Percentiles rank a stretch among this genome's conserved stretches.
Evolutionary conservation across 352 stramenopile species (phyloP).

Genomic region (Pythium chondricola): DNA sequence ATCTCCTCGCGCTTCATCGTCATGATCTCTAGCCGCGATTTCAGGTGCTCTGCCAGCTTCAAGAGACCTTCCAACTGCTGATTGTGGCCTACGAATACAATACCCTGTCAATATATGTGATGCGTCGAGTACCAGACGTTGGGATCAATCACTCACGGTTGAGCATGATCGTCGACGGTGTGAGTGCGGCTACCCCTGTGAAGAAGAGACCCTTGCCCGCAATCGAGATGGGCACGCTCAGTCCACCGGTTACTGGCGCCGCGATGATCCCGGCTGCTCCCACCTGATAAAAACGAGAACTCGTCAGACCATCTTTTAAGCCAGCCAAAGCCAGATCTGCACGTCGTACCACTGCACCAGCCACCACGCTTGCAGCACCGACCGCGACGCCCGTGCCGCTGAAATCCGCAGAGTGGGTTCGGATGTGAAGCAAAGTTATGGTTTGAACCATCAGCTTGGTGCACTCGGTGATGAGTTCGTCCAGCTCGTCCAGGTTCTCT

Average conservation of each 20-base stretch:
- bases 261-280: slow-evolving; percentile 68
- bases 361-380: slow-evolving; percentile 72
- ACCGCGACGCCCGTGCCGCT: slow-evolving; percentile 80
- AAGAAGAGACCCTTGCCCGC: slow-evolving; percentile 84
- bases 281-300: slow-evolving; percentile 27
- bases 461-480: slow-evolving; percentile 74
- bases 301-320: background rate
- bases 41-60: slow-evolving; percentile 74
- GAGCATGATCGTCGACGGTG: slow-evolving; percentile 81
- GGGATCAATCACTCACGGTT: slow-evolving; percentile 48
- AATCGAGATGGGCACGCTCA: slow-evolving; percentile 80
- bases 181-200: slow-evolving; percentile 66
- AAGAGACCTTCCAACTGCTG: slow-evolving; percentile 72
- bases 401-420: slow-evolving; percentile 72
- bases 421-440: slow-evolving; percentile 83
- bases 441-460: slow-evolving; percentile 83
- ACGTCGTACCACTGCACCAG: slow-evolving; percentile 56
- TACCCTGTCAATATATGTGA: background rate
- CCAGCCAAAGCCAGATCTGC: background rate
- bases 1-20: slow-evolving; percentile 78
- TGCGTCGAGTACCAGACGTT: too few relatives aligned
- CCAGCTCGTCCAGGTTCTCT: slow-evolving; percentile 68
- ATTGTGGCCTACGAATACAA: slow-evolving; percentile 51
- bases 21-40: slow-evolving; percentile 82
- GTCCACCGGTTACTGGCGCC: slow-evolving; percentile 63